Base-by-base conservation (phyloP, 2,329 filamentous ascomycete species). In the Exophiala dermatitidis region DNA sequence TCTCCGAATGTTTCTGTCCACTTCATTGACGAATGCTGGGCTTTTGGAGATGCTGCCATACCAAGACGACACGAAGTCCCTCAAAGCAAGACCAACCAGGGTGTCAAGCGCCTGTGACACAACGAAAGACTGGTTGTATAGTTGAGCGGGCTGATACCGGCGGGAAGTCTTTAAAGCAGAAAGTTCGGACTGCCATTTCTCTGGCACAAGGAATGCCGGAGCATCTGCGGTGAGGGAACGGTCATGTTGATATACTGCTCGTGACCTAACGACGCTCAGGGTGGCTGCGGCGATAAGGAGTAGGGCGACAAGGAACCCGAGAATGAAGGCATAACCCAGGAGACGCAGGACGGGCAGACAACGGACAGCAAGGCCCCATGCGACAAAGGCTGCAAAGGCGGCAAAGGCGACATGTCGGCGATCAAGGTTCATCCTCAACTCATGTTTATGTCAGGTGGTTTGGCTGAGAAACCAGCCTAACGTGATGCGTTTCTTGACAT, bases 51-150 rank as follows among this genome's bases (percentile, higher is more conserved):
- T 96, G 64, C 83, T 80, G 32, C 77, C 79, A 69, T 96, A 97
- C 93, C 93, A 98, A 44, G 84, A 85, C 53, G 79, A 81, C 53
- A 98, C 82, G 67, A 95, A 96, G 68, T 96, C 89, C 59, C 87
- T 80, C 59, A 89, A 71, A 48, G 95, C 80, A 48, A 90, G 74
- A 47, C 84, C 81, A 42, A 98, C 78, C 32, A 97, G 72, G 48
- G 83, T 79, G 69, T 96, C 89, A 60, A 97, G 73, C 43, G 85
- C 86, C 63, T 84, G 80, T 8, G 90, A 94, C 50, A 97, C 82
- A 54, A 83, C 78, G 62, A 85, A 82, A 19, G 88, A 90, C 49
- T 84, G 79, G 53, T 86, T 80, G 65, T 89, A 89, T 57, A 98
- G 77, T 8, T 86, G 81, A 48, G 78, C 72, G 59, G 81, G 78